These are phyloP conservation scores for Alternaria incomplexa DNA, from an alignment of 2,329 filamentous ascomycete species.

Conservation along the genomic window DNA sequence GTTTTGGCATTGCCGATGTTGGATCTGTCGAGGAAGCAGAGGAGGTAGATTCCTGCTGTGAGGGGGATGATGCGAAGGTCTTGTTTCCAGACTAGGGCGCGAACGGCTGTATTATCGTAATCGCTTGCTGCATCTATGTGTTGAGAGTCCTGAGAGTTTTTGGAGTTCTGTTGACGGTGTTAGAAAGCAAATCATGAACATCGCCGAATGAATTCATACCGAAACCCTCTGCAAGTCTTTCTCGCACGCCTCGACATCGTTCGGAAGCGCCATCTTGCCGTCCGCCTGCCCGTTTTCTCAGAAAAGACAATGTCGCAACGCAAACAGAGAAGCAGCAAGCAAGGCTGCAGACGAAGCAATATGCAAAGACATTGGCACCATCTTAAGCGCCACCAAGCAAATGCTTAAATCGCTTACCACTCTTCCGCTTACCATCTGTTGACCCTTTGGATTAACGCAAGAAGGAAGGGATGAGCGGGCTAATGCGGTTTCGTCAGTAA, in stretches of 20 bases:
- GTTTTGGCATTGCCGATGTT: slow-evolving; percentile 68
- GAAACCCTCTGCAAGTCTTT: neutral
- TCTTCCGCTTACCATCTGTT: neutral
- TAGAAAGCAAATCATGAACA: neutral
- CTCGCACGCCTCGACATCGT: neutral
- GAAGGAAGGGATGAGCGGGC: neutral
- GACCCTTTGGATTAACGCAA: neutral
- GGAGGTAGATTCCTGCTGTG: slow-evolving; percentile 68
- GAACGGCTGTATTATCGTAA: neutral
- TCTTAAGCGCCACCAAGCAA: slow-evolving; percentile 6
- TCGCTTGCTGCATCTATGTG: neutral
- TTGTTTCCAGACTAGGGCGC: slow-evolving; percentile 38
- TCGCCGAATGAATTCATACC: neutral
- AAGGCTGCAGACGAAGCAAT: neutral
- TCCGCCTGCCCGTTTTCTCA: neutral
- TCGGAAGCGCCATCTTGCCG: neutral
- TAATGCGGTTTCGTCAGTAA: neutral
- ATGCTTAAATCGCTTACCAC: slow-evolving; percentile 3
- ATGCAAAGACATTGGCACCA: neutral
- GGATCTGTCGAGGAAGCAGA: slow-evolving; percentile 68
- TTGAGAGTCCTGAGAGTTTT: neutral
- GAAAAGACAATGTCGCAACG: neutral
- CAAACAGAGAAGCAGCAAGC: neutral
- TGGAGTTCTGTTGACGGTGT: neutral
- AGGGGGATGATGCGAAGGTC: slow-evolving; percentile 69